Conservation (phyloP, 148 eudicot species). For the Chenopodium formosanum region DNA sequence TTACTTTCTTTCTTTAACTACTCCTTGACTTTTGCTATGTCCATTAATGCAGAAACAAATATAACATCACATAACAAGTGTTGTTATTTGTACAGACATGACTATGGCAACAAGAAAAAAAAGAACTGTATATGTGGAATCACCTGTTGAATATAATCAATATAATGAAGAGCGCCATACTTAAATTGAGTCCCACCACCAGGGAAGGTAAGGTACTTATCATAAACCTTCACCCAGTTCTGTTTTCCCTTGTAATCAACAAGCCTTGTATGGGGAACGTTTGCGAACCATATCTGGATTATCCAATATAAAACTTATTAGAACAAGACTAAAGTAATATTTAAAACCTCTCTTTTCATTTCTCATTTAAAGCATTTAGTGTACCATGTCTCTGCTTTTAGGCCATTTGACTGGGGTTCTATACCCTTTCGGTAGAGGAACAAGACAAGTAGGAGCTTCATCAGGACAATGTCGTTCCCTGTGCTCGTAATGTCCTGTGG, state of each 20-base stretch:
- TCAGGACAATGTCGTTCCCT: constrained; percentile 77
- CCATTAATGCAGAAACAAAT: background rate
- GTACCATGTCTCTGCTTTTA: constrained; percentile 70
- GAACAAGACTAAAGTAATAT: background rate
- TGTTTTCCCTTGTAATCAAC: constrained; percentile 58
- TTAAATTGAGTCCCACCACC: constrained; percentile 76
- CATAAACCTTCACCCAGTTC: constrained; percentile 65
- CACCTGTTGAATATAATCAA: constrained; percentile 61
- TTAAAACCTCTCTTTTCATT: background rate
- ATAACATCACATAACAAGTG: background rate
- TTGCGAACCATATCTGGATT: constrained; percentile 61
- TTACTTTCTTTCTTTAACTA: background rate
- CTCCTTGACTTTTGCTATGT: background rate
- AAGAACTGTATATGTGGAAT: constrained; percentile 7
- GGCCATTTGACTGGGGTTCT: constrained; percentile 60
- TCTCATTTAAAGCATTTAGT: background rate
- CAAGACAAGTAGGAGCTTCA: constrained; percentile 66
- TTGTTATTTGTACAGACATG: background rate
- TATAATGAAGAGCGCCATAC: constrained; percentile 61
- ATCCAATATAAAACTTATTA: constrained; percentile 18
- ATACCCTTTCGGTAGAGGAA: constrained; percentile 63
- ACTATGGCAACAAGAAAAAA: constrained; percentile 10
- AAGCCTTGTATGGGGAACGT: constrained; percentile 63
- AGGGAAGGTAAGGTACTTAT: constrained; percentile 57
- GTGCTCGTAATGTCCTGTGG: constrained; percentile 58